Evolutionary conservation across 495 filamentous ascomycete genomes (phyloP), one percentile per base, ranked within the genome.

Genomic region (Xylaria sp.): DNA sequence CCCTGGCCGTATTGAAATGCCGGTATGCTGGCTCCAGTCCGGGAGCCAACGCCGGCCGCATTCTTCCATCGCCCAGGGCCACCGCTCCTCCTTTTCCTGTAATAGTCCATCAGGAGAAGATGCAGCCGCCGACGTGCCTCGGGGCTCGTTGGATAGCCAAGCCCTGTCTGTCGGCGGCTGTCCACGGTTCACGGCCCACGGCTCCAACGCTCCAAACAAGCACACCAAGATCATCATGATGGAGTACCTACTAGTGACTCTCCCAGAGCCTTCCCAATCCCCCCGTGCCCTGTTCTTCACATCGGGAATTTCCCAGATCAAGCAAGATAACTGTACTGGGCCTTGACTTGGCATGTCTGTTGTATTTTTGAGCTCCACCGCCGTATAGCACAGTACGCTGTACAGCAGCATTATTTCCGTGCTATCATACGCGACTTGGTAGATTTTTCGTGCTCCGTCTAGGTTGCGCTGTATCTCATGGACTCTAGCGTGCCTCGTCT

Each of bases 1-100:
- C 58, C 68, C 46, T 64, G 68, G 14, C 68, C 48, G 50, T 58
- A 8, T 66, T 29, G 69, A 58, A 71, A 66, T 71, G 69, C 69
- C 69, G 69, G 53, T 40, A 58, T 66, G 43, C 29, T 71, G 69
- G 69, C 61, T 66, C 69, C 69, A 71, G 61, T 65, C 50, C 69
- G 69, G 69, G 52, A 53, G 66, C 33, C 61, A 50, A 40, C 50
- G 59, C 68, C 68, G 68, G 68, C 29, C 61, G 61, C 40, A 41
- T 57, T 71, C 48, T 65, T n/a, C 61, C 43, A 48, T 66, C 41
- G 48, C 50, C 58, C 44, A 21, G 40, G 21, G 31, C 57, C 69
- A 31, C 61, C 9, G 61, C 46, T 58, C 40, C 37, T 58, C 29
- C 37, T 41, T 41, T 65, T 37, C 46, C 69, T 59, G 57, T 41